These are phyloP conservation scores for Tetrahymena elliotti DNA, from an alignment of 73 alveolate species.

Conservation along the genomic window DNA sequence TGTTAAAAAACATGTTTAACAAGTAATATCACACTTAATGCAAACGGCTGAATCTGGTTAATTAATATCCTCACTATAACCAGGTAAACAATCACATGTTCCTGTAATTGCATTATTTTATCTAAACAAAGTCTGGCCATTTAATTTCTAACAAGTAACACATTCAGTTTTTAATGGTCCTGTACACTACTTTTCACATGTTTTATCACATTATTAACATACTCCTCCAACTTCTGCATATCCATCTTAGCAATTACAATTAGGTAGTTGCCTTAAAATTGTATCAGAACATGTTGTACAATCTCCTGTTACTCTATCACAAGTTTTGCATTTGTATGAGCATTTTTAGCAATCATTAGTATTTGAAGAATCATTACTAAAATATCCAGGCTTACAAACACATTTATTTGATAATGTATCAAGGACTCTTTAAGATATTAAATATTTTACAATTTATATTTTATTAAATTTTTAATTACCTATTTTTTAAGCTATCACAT, in stretches of 20 bases:
- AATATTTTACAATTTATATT: not conserved
- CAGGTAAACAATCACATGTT: not conserved
- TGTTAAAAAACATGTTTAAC: not conserved
- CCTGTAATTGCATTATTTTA: not conserved
- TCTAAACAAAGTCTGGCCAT: not conserved
- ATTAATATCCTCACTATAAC: not conserved
- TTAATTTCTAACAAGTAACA: not conserved
- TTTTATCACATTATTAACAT: not conserved
- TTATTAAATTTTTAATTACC: not conserved
- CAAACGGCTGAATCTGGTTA: not conserved
- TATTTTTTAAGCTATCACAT: not conserved
- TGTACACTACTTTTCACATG: not conserved
- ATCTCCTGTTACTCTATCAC: not conserved
- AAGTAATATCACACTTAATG: not conserved
- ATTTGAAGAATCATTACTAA: not conserved
- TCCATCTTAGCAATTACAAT: not conserved
- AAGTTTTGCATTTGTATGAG: not conserved
- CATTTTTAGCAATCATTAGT: not conserved
- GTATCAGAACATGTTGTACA: not conserved
- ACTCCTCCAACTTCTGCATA: not conserved
- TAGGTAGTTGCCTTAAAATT: not conserved
- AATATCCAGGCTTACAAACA: not conserved
- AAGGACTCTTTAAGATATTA: not conserved
- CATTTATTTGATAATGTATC: not conserved
- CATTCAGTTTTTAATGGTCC: not conserved